A percentile compares a stretch with the other conserved stretches of the same genome.
These are phyloP conservation scores for Candida tallmaniae DNA, from an alignment of 805 yeast species.

Conservation along the genomic window DNA sequence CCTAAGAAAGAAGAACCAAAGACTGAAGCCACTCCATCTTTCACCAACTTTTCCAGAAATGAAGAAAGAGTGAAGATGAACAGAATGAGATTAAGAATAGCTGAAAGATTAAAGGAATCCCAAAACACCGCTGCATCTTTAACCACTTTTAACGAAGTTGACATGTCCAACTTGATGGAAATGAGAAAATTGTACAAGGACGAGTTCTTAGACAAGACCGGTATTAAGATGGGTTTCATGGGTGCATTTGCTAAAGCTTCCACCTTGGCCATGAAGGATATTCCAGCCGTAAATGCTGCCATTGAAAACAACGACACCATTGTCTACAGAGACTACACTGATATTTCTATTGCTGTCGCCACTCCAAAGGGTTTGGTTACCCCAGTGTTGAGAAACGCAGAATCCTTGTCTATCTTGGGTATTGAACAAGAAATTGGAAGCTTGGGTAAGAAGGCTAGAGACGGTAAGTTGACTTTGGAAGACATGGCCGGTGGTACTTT, in stretches of 20 bases:
- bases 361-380: slow-evolving; percentile 99
- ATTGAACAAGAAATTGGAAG: slow-evolving; percentile 80
- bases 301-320: slow-evolving; percentile 89
- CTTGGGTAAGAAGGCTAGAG: slow-evolving; percentile 92
- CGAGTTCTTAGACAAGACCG: slow-evolving; percentile 89
- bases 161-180: slow-evolving; percentile 86
- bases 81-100: slow-evolving; percentile 98
- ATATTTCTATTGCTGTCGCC: slow-evolving; percentile 94
- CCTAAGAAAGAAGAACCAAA: slow-evolving; percentile 14
- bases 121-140: slow-evolving; percentile 98
- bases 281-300: slow-evolving; percentile 93
- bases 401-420: slow-evolving; percentile 80
- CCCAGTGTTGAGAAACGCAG: slow-evolving; percentile 96
- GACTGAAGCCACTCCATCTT: slow-evolving; percentile 18
- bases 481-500: slow-evolving; percentile 99
- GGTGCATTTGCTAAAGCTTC: slow-evolving; percentile 96
- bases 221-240: slow-evolving; percentile 97
- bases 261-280: slow-evolving; percentile 86
- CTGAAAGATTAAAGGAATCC: slow-evolving; percentile 98
- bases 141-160: slow-evolving; percentile 97
- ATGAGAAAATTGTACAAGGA: slow-evolving; percentile 97
- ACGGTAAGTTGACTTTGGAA: slow-evolving; percentile 91
- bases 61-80: slow-evolving; percentile 97
- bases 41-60: slow-evolving; percentile 62
- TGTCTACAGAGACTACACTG: slow-evolving; percentile 94